These are phyloP conservation scores for Saturnispora dispora DNA, from an alignment of 805 yeast genomes.

Conservation along the genomic window DNA sequence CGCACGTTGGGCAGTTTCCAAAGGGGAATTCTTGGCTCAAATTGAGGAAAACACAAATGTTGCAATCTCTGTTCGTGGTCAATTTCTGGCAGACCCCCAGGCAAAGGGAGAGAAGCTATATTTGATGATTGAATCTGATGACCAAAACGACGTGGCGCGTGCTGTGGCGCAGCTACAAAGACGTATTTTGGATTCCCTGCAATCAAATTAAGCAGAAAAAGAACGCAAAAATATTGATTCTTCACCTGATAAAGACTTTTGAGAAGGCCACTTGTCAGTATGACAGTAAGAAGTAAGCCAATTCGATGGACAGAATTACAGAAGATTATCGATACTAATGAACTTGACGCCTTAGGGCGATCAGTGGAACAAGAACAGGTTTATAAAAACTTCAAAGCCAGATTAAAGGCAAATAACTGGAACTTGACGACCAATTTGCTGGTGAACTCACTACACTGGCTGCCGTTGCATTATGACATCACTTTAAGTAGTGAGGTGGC, in stretches of 20 bases:
- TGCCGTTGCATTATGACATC: constrained; percentile 19
- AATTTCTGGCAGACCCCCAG: constrained; percentile 44
- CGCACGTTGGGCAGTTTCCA: constrained; percentile 71
- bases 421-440: constrained; percentile 43
- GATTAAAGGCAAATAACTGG: constrained; percentile 27
- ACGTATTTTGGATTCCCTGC: constrained; percentile 3
- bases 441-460: constrained; percentile 43
- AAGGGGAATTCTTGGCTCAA: constrained; percentile 50
- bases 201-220: background rate
- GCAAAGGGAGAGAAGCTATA: constrained; percentile 67
- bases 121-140: constrained; percentile 66
- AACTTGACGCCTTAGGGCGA: constrained; percentile 42
- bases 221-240: background rate
- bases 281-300: constrained; percentile 24
- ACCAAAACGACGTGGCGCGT: constrained; percentile 45
- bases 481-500: constrained; percentile 5
- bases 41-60: constrained; percentile 65
- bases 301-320: constrained; percentile 39
- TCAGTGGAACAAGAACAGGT: constrained; percentile 33
- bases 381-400: constrained; percentile 39
- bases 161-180: constrained; percentile 37
- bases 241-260: background rate
- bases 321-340: constrained; percentile 31
- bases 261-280: background rate
- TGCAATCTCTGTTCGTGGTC: constrained; percentile 77